A percentile compares a stretch with the other conserved stretches of the same genome.
Conservation (phyloP, 176 grass and related monocot species). For the Luzula sylvatica region DNA sequence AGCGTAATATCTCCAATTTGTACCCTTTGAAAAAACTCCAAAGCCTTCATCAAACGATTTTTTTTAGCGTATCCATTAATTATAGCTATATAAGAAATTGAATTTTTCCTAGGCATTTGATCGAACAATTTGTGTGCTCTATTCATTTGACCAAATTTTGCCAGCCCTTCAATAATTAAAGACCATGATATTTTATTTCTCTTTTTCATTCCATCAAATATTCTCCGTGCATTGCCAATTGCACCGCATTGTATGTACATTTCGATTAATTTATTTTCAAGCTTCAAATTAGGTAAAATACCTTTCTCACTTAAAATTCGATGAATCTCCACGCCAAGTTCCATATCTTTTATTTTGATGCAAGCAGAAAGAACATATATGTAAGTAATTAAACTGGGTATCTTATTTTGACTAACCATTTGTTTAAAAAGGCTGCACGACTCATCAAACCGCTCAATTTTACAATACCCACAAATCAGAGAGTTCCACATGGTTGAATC, state of each 20-base stretch:
- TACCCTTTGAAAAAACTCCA: constrained; percentile 61
- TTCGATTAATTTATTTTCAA: constrained; percentile 52
- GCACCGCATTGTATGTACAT: constrained; percentile 62
- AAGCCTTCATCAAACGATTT: constrained; percentile 37
- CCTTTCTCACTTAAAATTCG: constrained; percentile 12
- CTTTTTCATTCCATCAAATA: constrained; percentile 43
- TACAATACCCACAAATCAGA: constrained; percentile 44
- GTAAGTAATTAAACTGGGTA: constrained; percentile 35
- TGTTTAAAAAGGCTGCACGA: constrained; percentile 34
- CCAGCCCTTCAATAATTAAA: constrained; percentile 37
- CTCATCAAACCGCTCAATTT: constrained; percentile 22
- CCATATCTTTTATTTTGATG: constrained; percentile 27
- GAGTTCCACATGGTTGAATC: constrained; percentile 47
- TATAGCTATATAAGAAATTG: constrained; percentile 60
- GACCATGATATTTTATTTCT: constrained; percentile 65
- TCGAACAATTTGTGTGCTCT: constrained; percentile 43
- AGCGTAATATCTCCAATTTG: constrained; percentile 26
- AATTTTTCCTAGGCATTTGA: constrained; percentile 53
- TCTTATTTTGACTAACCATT: constrained; percentile 32
- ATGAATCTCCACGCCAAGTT: constrained; percentile 55
- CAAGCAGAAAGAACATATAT: constrained; percentile 57
- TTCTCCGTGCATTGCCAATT: constrained; percentile 36
- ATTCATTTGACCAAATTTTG: constrained; percentile 33
- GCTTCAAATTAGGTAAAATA: constrained; percentile 37
- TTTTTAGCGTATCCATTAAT: constrained; percentile 48